Base-by-base conservation (phyloP, 202 grass and related monocot genomes). In the Zizania palustris region DNA sequence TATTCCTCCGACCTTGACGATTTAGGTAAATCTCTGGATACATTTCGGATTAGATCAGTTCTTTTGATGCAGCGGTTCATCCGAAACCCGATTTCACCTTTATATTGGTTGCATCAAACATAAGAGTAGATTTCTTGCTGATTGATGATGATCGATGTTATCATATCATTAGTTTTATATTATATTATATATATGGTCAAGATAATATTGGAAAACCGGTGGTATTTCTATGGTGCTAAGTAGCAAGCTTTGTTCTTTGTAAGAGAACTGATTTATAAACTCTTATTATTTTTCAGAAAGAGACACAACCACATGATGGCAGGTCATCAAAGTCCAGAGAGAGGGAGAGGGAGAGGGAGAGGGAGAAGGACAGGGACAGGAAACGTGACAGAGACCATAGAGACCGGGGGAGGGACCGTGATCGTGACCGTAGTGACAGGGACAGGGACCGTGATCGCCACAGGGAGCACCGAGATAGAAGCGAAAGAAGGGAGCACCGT, bases 251-350 rank as follows among this genome's bases (percentile, higher is more conserved):
- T 11, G 37, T 20, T 46, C 60, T 71, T 39, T 60, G 1, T 46
- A 63, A 69, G 41, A 43, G 22, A 67, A 59, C 15, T 62, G 5
- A 69, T 5, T 38, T 38, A 61, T 56, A 39, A 40, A 15, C 28
- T 38, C 40, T 16, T 16, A 16, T 39, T 51, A 80, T 19, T 58
- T 36, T 36, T 9, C 66, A 91, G 84, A 74, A 72, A 1, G 90
- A 93, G 54, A 72, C 83, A 9, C 70, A 82, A 10, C 61, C 75
- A 34, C 86, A 83, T 63, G 89, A 92, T 72, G 88, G 85, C 16
- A 69, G 87, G 15, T 90, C 91, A 58, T 95, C 89, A 3, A 94
- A 95, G 55, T 94, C 80, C 22, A 89, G 91, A 82, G 95, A 90
- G 61, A 92, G 65, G 74, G 95, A 92, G 10, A 92, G 80, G 45